Evolutionary conservation across 2,329 filamentous ascomycete genomes (phyloP).

Genomic region (Aspergillus sp.): DNA sequence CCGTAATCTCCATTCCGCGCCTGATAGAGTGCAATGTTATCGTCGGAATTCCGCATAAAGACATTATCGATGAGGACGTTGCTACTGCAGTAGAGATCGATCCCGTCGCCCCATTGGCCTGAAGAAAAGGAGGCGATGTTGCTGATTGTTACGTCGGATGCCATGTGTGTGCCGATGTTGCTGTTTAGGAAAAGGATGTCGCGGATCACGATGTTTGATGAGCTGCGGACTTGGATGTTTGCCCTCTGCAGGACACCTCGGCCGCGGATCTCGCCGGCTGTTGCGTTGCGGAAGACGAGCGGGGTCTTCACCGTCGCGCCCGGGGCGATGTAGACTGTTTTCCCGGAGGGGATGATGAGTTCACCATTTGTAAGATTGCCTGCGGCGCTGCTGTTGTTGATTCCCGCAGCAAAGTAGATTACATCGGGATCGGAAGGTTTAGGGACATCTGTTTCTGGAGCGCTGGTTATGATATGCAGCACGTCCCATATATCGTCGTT

Average conservation of each 20-base stretch:
- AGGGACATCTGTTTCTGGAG: background rate
- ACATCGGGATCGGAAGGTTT: background rate
- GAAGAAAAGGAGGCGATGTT: slow-evolving; percentile 30
- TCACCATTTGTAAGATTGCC: background rate
- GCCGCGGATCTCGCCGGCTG: background rate
- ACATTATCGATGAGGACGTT: slow-evolving; percentile 33
- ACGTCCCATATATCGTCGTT: slow-evolving; percentile 10
- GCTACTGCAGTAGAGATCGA: slow-evolving; percentile 23
- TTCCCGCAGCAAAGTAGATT: background rate
- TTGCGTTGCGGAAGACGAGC: background rate
- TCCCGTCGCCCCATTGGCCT: slow-evolving; percentile 28
- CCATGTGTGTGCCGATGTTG: slow-evolving; percentile 6
- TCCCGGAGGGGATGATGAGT: background rate
- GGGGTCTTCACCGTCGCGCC: background rate
- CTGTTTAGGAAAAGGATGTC: slow-evolving; percentile 8
- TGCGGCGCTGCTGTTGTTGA: background rate
- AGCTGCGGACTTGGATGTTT: background rate
- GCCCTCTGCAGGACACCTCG: background rate
- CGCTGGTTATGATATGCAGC: slow-evolving; percentile 6
- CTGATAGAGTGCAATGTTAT: slow-evolving; percentile 36
- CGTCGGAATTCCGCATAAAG: slow-evolving; percentile 45
- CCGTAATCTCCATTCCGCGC: background rate
- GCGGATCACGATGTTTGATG: background rate
- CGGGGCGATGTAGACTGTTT: background rate
- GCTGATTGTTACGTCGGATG: background rate